These are phyloP conservation scores for Bolboschoenus planiculmis DNA, from an alignment of 176 grass and related monocot species.

Conservation along the genomic window DNA sequence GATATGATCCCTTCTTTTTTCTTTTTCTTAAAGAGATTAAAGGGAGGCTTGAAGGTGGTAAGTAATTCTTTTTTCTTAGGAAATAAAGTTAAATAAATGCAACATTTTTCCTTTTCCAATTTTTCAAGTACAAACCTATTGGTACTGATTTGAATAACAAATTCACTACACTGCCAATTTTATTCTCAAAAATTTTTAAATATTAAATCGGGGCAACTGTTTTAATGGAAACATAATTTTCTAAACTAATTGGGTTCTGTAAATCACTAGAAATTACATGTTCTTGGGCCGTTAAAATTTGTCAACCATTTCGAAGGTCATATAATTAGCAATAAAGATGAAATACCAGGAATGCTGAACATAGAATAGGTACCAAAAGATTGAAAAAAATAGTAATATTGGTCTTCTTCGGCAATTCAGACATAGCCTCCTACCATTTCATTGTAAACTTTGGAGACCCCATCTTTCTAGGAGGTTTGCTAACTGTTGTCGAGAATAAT, in stretches of 20 bases:
- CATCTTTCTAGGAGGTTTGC: too few species aligned
- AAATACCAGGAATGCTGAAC: neutral
- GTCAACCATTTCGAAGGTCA: neutral
- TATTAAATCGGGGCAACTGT: neutral
- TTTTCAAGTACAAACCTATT: neutral
- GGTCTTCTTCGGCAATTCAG: too few species aligned
- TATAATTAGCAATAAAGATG: neutral
- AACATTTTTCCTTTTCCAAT: neutral
- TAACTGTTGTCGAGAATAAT: too few species aligned
- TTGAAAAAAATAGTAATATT: too few species aligned
- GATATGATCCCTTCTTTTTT: neutral
- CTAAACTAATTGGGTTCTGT: neutral
- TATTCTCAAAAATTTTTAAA: neutral
- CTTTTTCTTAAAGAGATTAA: too few species aligned
- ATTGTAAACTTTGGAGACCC: too few species aligned
- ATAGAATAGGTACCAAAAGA: neutral
- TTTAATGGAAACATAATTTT: neutral
- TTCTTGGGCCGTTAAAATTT: neutral
- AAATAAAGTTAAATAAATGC: neutral
- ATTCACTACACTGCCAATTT: neutral
- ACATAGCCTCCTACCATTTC: too few species aligned
- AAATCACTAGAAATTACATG: neutral
- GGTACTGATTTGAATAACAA: neutral
- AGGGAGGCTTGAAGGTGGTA: neutral
- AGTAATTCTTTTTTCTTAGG: neutral